Conservation (phyloP, 805 yeast genomes). For the Metahyphopichia silvanorum region DNA sequence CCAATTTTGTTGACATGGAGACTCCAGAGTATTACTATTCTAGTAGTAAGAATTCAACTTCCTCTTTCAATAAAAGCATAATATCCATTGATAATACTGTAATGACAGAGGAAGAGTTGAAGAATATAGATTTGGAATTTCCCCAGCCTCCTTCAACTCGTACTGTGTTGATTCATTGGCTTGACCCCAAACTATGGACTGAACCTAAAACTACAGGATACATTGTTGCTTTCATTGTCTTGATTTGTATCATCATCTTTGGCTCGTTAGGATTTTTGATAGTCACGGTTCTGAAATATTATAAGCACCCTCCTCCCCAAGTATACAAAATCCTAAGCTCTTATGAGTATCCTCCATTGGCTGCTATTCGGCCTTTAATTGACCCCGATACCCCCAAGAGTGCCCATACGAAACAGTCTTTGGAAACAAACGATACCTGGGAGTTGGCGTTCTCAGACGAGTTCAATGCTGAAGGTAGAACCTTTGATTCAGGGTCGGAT, state of each 20-base stretch:
- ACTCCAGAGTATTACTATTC: conserved; percentile 12
- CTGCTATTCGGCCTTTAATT: conserved; percentile 58
- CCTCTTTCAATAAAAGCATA: too few species aligned
- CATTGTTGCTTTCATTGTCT: conserved; percentile 6
- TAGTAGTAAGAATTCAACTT: too few species aligned
- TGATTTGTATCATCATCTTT: conserved; percentile 7
- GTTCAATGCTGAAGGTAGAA: conserved; percentile 36
- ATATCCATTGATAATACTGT: too few species aligned
- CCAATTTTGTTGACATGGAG: conserved; percentile 8
- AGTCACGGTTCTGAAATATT: conserved; percentile 4
- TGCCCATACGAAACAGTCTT: conserved; percentile 47
- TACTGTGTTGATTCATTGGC: too few species aligned
- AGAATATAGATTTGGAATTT: too few species aligned
- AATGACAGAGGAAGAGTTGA: too few species aligned
- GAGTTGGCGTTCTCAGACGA: conserved; percentile 35
- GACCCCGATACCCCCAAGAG: conserved; percentile 69
- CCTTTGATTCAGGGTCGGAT: conserved; percentile 37
- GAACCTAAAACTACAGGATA: conserved; percentile 7
- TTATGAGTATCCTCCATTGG: conserved; percentile 54
- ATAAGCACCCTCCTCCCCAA: conserved; percentile 8
- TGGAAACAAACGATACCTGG: conserved; percentile 22
- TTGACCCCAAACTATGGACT: background rate
- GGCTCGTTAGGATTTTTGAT: conserved; percentile 12
- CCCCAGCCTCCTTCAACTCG: too few species aligned
- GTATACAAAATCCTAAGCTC: conserved; percentile 44